phyloP scores from a whole-genome alignment of 768 basidiomycete genomes.

The Leccinum imitatum region DNA sequence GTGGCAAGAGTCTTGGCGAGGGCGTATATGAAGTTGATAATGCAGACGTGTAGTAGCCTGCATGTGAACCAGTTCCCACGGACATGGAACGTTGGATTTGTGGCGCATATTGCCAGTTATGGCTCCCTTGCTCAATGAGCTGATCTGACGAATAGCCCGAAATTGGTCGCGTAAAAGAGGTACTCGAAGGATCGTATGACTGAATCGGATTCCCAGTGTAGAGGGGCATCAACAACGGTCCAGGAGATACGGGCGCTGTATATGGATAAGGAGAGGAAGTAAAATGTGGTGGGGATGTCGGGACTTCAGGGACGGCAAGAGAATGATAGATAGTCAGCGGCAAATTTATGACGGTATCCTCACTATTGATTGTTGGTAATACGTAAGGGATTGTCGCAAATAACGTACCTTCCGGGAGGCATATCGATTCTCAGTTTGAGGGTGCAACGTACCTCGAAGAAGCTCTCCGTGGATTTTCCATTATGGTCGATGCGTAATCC shows the following conservation, averaged over 20 bases:
- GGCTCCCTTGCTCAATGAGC: conserved; percentile 9
- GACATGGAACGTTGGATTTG: conserved; percentile 52
- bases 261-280: conserved; percentile 21
- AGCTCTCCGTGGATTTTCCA: conserved; percentile 41
- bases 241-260: conserved; percentile 19
- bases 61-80: conserved; percentile 38
- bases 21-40: conserved; percentile 31
- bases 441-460: conserved; percentile 70
- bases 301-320: conserved; percentile 46
- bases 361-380: conserved; percentile 42
- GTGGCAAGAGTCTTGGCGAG: conserved; percentile 28
- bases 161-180: conserved; percentile 4
- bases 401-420: conserved; percentile 60
- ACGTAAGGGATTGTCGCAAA: conserved; percentile 1
- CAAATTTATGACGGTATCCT: conserved; percentile 64
- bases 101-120: conserved; percentile 35
- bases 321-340: conserved; percentile 68
- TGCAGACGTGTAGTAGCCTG: conserved; percentile 36
- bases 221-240: conserved; percentile 5
- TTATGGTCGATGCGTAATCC: conserved; percentile 59
- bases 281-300: conserved; percentile 29
- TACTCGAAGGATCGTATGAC: conserved; percentile 12
- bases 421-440: conserved; percentile 66
- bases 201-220: conserved; percentile 12
- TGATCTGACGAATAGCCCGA: conserved; percentile 7